Evolutionary conservation across 1,139 yeast genomes (phyloP), one percentile per base, ranked within the genome.

Genomic region (Candida sp.): DNA sequence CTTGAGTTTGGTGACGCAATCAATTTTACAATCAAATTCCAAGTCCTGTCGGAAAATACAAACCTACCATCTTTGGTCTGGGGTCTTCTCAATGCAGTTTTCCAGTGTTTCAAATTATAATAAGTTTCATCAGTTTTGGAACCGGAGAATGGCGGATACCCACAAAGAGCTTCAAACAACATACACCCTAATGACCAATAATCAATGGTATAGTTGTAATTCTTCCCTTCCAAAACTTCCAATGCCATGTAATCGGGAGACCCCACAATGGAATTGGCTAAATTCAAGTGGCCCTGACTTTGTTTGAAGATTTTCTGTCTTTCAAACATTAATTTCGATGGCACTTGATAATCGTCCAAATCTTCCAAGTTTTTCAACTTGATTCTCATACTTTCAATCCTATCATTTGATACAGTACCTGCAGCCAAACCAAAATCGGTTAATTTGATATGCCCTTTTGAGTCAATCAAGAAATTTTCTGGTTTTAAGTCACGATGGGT

Each of bases 161-260:
- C 99, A 61, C 87, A 87, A 42, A 90, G 65, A 57, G 93, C 85
- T 63, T 95, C 99, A 68, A 93, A 95, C 43, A 91, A 66, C 45
- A 95, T 90, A 64, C 99, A 95, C 2, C 99, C 99, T 44, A 95
- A 75, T 0, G 98, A 91, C 99, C 99, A 95, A 64, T 95, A 95
- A 70, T 95, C 99, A 49, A 95, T 95, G 19, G 99, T 91, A 61
- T 85, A 91, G 61, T 95, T 97, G 63, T 95, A 95, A 48, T 85
- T 84, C 56, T 86, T 86, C 7, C 99, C 99, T 63, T 89, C 95
- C 49, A 95, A 79, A 5, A 95, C 98, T 63, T 95, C 99, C 44
- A 95, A 75, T 1, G 99, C 99, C 99, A 95, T 95, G 63, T 95
- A 95, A 63, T 95, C 99, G 1, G 99, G 99, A 5, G 96, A 87